These are phyloP conservation scores for Pistacia atlantica DNA, from an alignment of 345 rosid genomes.

Conservation along the genomic window DNA sequence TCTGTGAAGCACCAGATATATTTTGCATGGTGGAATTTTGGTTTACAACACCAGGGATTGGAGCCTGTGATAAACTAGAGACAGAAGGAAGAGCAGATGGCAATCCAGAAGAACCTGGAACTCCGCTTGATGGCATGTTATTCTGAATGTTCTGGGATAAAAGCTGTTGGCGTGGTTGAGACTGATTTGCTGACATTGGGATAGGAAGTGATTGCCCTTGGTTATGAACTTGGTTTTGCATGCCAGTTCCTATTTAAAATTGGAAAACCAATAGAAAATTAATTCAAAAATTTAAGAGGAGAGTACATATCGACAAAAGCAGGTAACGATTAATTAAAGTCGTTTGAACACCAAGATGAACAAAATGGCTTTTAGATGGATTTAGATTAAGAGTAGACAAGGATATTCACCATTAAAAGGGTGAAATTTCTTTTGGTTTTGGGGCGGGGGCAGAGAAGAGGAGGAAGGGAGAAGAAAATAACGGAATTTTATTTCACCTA, in stretches of 20 bases:
- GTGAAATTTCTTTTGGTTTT: not conserved
- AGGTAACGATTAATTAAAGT: not conserved
- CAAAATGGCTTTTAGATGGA: not conserved
- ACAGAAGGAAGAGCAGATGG: slow-evolving; percentile 63
- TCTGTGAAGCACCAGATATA: slow-evolving; percentile 67
- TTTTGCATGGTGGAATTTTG: slow-evolving; percentile 78
- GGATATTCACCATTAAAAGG: not conserved
- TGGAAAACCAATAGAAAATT: slow-evolving; percentile 11
- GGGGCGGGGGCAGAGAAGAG: not conserved
- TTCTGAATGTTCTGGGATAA: slow-evolving; percentile 67
- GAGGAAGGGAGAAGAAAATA: not conserved
- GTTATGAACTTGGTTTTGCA: slow-evolving; percentile 57
- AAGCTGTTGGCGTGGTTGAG: slow-evolving; percentile 71
- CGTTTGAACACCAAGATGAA: not conserved
- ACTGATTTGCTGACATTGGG: slow-evolving; percentile 56
- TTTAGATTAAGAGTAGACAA: not conserved
- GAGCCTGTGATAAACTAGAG: slow-evolving; percentile 56
- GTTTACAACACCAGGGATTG: slow-evolving; percentile 45
- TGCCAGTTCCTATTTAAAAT: slow-evolving; percentile 42
- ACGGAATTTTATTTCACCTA: not conserved
- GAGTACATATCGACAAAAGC: not conserved
- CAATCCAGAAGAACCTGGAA: slow-evolving; percentile 67
- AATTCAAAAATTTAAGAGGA: slow-evolving; percentile 17
- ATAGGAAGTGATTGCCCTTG: slow-evolving; percentile 67
- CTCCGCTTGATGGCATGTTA: slow-evolving; percentile 55